These are phyloP conservation scores for Neostapfia colusana DNA, from an alignment of 176 grass and related monocot genomes.

Conservation along the genomic window DNA sequence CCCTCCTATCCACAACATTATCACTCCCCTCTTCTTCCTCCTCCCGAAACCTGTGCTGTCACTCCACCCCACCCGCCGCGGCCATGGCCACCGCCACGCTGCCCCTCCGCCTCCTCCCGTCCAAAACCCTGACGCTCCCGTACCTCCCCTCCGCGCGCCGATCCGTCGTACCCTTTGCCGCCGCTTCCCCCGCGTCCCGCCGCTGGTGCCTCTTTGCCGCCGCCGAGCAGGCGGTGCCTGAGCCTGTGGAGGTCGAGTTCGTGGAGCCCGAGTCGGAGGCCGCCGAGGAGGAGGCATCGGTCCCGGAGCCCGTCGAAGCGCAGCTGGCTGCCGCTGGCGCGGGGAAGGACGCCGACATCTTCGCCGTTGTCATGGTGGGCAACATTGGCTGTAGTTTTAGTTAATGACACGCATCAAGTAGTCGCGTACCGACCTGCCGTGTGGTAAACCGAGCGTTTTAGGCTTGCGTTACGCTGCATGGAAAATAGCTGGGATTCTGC, in stretches of 20 bases:
- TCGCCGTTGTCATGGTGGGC: slow-evolving; percentile 86
- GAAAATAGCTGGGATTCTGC: not conserved
- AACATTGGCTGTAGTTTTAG: not conserved
- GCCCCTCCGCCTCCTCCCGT: slow-evolving; percentile 48
- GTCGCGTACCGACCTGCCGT: not conserved
- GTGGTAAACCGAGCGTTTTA: slow-evolving; percentile 10
- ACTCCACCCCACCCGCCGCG: not conserved
- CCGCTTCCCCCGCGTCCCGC: slow-evolving; percentile 3
- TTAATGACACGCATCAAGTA: not conserved
- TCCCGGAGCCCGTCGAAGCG: slow-evolving; percentile 67
- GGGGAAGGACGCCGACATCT: slow-evolving; percentile 79
- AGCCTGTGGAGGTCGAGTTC: slow-evolving; percentile 19
- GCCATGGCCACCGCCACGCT: slow-evolving; percentile 59
- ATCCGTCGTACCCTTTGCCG: not conserved
- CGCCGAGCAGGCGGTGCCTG: slow-evolving; percentile 42
- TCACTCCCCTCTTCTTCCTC: slow-evolving; percentile 14
- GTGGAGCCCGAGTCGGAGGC: slow-evolving; percentile 31
- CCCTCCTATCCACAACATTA: slow-evolving; percentile 59
- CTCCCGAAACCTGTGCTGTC: not conserved
- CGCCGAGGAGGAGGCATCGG: slow-evolving; percentile 7
- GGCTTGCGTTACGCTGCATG: not conserved
- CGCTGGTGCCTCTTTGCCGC: slow-evolving; percentile 23
- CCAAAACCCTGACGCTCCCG: slow-evolving; percentile 17
- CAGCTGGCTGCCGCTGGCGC: slow-evolving; percentile 58
- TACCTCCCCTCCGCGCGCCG: not conserved